Base-by-base conservation (phyloP, 2,329 filamentous ascomycete species). In the Diaporthe eres region DNA sequence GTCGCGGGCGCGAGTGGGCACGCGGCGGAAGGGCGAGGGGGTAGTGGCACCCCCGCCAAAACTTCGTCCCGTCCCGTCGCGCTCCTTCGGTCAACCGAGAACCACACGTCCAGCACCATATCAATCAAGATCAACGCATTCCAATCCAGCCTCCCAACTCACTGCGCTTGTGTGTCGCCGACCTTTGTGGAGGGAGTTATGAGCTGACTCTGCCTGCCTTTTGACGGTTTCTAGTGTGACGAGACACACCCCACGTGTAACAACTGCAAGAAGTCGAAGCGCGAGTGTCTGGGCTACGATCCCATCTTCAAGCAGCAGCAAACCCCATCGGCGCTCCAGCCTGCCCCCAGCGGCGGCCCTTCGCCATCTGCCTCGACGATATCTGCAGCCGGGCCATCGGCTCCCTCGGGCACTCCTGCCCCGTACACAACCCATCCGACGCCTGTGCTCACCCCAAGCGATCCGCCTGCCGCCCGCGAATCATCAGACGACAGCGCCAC, bases 221-320 rank as follows among this genome's bases (percentile, higher is more conserved):
- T 22, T 47, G 47, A 17, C 13, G 9, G 9, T 2, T 42, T 49
- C 31, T 65, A 98, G 97, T 99, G 97, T 87, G 97, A 98, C 90
- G 97, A 99, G 88, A 92, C 92, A 77, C 95, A 98, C 85, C 97
- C 97, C 31, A 92, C 93, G 76, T 99, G 97, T 88, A 93, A 95
- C 86, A 95, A 97, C 82, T 97, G 94, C 86, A 93, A 93, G 82
- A 97, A 97, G 84, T 95, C 94, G 79, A 97, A 96, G 86, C 94
- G 94, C 81, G 94, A 96, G 81, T 97, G 94, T 82, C 83, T 95
- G 67, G 94, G 94, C 74, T 97, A 97, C 90, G 94, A 97, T 81
- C 94, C 94, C 51, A 94, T 96, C 81, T 97, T 96, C 87, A 94
- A 95, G 85, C 90, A 90, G 79, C 90, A 93, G 78, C 91, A 93